Evolutionary conservation across 1,284 basidiomycete genomes (phyloP).

Genomic region (Irpex rosettiformis): DNA sequence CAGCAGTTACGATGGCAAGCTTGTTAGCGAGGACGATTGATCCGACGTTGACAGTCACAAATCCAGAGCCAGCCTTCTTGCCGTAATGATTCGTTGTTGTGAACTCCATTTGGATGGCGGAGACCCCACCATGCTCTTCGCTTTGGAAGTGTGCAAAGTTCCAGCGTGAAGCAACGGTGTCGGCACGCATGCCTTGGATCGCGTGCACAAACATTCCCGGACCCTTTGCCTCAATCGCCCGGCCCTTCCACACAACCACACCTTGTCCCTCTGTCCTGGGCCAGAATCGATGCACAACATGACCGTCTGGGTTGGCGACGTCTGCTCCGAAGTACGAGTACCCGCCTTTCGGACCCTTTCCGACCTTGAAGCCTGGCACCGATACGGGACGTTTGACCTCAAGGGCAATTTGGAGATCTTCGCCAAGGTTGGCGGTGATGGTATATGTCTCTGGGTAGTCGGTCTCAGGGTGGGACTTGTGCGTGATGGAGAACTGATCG

Average conservation of each 20-base stretch:
- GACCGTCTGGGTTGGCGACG: conserved; percentile 75
- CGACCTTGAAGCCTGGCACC: conserved; percentile 91
- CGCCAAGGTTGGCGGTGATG: conserved; percentile 78
- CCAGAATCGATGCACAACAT: conserved; percentile 93
- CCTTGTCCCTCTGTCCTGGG: conserved; percentile 70
- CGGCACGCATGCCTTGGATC: conserved; percentile 98
- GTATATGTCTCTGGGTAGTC: conserved; percentile 75
- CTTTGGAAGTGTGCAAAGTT: conserved; percentile 94
- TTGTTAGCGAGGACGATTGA: conserved; percentile 78
- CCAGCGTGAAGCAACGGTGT: conserved; percentile 91
- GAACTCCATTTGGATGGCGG: conserved; percentile 96
- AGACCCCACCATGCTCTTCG: conserved; percentile 66
- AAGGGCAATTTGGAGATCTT: conserved; percentile 80
- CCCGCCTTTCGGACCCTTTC: conserved; percentile 84
- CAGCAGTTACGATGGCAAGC: conserved; percentile 69
- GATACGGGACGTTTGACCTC: conserved; percentile 66
- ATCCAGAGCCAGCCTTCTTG: conserved; percentile 73
- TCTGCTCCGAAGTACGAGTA: conserved; percentile 88
- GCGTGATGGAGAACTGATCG: conserved; percentile 84
- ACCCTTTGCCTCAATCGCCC: conserved; percentile 65
- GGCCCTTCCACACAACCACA: conserved; percentile 70
- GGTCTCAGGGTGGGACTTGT: conserved; percentile 61
- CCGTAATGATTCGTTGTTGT: conserved; percentile 81
- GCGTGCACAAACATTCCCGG: conserved; percentile 95
- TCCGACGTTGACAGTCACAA: conserved; percentile 83